Evolutionary conservation across 1,284 basidiomycete genomes (phyloP), one percentile per base, ranked within the genome.

Genomic region (Moniliophthora roreri): DNA sequence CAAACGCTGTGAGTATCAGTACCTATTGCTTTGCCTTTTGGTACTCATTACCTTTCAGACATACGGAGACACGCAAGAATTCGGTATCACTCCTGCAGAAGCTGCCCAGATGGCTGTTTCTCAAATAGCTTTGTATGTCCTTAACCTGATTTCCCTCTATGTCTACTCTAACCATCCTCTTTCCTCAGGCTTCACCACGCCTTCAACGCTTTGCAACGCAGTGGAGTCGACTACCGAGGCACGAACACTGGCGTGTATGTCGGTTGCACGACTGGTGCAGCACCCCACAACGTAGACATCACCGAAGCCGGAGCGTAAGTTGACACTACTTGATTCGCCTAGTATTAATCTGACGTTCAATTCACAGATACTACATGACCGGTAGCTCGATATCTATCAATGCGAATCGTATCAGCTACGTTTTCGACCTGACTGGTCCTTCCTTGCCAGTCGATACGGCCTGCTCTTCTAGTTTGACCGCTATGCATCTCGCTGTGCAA

Each of bases 371-470:
- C 24, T 49, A 38, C 38, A 49, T 49, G 35, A 38, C 18, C 20
- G 45, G 41, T 45, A 45, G 32, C n/a, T 36, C 34, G 5, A 13
- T 45, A 11, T 23, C 45, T n/a, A 44, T 37, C 10, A 53, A 36
- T n/a, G 51, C 51, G 10, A 48, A 53, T 18, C 32, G 46, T 18
- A 37, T 48, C 21, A 48, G 45, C 26, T 48, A 47, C n/a, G 45
- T 48, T n/a, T 37, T 53, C 18, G 51, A 53, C 40, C 32, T 53
- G 21, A 50, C 48, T 4, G 68, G 68, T 15, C 79, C 78, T 15
- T 79, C 78, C 1, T 55, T 81, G 21, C 73, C 76, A 10, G 60
- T 73, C 0, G 79, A 81, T 56, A 79, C 78, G 0, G 79, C 76
- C 4, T 81, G 80, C 57, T 78, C 74, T 45, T 79, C 76, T 26